Conservation (phyloP, 176 grass and related monocot genomes). For the Eragrostis nindensis region DNA sequence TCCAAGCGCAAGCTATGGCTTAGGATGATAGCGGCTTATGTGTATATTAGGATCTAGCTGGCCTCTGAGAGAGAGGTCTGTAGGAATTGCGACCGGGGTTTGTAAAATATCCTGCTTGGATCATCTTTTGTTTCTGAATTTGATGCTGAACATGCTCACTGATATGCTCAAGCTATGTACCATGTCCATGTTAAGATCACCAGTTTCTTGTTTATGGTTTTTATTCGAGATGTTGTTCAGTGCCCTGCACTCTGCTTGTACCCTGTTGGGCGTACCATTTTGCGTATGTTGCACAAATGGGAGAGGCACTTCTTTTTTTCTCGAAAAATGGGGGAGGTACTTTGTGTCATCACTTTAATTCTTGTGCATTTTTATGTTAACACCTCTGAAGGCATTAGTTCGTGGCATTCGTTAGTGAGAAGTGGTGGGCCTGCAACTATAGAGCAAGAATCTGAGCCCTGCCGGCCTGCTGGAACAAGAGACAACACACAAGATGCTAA, state of each 20-base stretch:
- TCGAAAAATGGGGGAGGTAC: no score
- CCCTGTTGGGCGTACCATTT: not conserved
- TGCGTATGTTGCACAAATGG: not conserved
- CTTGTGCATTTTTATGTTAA: not conserved
- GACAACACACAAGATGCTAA: not conserved
- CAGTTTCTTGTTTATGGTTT: not conserved
- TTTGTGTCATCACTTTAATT: not conserved
- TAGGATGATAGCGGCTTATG: conserved; percentile 53
- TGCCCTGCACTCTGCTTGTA: not conserved
- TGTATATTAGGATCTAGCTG: conserved; percentile 43
- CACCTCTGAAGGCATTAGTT: not conserved
- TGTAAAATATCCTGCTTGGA: not conserved
- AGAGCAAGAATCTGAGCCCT: not conserved
- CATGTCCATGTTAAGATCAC: not conserved
- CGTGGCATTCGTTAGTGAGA: not conserved
- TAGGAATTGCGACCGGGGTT: not conserved
- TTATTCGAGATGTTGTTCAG: not conserved
- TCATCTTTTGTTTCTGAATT: not conserved
- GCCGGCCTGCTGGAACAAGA: not conserved
- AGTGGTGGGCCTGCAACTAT: no score
- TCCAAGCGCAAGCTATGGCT: conserved; percentile 72
- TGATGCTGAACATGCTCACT: not conserved
- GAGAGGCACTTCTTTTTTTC: no score
- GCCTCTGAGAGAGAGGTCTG: not conserved
- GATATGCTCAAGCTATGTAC: not conserved